Evolutionary conservation across 352 stramenopile species (phyloP).

Genomic region (Aphanomyces stellatus): DNA sequence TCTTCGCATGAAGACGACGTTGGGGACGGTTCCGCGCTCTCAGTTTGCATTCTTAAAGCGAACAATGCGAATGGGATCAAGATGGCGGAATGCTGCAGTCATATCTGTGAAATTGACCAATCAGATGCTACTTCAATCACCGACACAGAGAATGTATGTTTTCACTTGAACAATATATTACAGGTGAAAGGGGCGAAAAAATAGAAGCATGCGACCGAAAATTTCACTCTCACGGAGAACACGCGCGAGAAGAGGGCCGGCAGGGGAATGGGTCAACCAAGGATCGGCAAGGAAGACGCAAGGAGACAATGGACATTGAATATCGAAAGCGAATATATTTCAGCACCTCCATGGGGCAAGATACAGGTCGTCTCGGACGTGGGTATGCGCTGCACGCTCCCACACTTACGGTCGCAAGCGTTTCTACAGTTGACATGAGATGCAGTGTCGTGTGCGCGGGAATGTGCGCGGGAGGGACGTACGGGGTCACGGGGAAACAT

Average conservation of each 20-base stretch:
- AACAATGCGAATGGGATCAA: neutral
- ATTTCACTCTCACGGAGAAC: too few relatives aligned
- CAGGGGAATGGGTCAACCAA: too few relatives aligned
- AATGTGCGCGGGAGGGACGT: slow-evolving; percentile 20
- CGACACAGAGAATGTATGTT: neutral
- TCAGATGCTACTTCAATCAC: too few relatives aligned
- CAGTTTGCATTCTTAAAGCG: neutral
- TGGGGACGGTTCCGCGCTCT: neutral
- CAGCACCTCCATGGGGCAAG: neutral
- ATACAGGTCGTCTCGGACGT: neutral
- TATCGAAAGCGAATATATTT: neutral
- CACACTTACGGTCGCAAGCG: slow-evolving; percentile 9
- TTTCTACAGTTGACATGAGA: too few relatives aligned
- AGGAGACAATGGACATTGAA: too few relatives aligned
- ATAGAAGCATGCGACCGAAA: too few relatives aligned
- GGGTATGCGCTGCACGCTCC: neutral
- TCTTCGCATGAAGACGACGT: neutral
- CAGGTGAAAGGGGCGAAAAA: neutral
- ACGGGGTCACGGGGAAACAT: slow-evolving; percentile 98
- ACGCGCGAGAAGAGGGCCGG: too few relatives aligned
- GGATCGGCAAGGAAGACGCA: too few relatives aligned
- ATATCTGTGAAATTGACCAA: neutral
- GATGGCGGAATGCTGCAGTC: neutral
- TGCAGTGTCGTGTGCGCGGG: too few relatives aligned
- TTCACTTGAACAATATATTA: neutral